A percentile compares a stretch with the other conserved stretches of the same genome.
Evolutionary conservation across 2,329 filamentous ascomycete genomes (phyloP).

Genomic region (Sclerotinia borealis): DNA sequence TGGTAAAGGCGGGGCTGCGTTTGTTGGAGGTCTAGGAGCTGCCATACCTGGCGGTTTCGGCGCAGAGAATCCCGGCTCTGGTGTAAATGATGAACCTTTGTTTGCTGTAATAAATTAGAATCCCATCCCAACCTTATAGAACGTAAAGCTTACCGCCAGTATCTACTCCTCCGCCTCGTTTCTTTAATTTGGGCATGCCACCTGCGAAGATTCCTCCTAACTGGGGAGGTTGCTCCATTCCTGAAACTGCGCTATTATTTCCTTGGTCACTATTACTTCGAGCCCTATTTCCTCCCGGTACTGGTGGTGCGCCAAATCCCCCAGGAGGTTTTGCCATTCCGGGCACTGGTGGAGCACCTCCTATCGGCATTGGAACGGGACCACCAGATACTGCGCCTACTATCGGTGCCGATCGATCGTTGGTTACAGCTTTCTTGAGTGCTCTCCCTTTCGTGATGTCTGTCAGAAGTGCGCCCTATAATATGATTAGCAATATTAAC

Average conservation of each 20-base stretch:
- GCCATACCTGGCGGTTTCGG: slow-evolving; percentile 50
- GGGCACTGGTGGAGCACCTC: slow-evolving; percentile 77
- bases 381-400: slow-evolving; percentile 52
- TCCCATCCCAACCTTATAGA: not conserved
- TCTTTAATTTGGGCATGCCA: slow-evolving; percentile 92
- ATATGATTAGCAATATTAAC: slow-evolving; percentile 24
- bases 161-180: slow-evolving; percentile 72
- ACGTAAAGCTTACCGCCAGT: slow-evolving; percentile 52
- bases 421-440: slow-evolving; percentile 82
- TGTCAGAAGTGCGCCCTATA: slow-evolving; percentile 73
- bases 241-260: slow-evolving; percentile 36
- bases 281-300: slow-evolving; percentile 58
- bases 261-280: slow-evolving; percentile 79
- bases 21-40: slow-evolving; percentile 53
- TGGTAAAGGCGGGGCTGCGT: slow-evolving; percentile 43
- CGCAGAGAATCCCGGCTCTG: slow-evolving; percentile 67
- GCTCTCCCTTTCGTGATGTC: slow-evolving; percentile 79
- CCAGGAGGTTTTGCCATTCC: slow-evolving; percentile 52
- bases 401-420: slow-evolving; percentile 81
- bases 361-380: slow-evolving; percentile 55
- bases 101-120: slow-evolving; percentile 43
- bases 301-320: slow-evolving; percentile 61
- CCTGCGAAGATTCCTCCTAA: slow-evolving; percentile 84
- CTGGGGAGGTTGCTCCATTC: slow-evolving; percentile 64
- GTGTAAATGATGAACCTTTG: slow-evolving; percentile 66